Percentiles rank a stretch among this genome's conserved stretches.
Evolutionary conservation across 2,329 filamentous ascomycete species (phyloP).

Genomic region (Phyllosticta capitalensis): DNA sequence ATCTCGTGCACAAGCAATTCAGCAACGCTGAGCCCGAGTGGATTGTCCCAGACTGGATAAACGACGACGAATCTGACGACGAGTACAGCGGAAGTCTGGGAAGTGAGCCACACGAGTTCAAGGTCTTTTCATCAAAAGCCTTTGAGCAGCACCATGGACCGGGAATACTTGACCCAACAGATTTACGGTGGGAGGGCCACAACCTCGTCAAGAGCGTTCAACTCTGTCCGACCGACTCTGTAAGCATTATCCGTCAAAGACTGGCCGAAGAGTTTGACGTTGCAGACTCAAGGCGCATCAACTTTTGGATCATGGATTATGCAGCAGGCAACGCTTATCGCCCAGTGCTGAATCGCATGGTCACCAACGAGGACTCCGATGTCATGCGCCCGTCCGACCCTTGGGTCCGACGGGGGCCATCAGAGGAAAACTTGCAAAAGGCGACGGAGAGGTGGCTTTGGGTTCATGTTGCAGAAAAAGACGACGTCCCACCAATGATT

Average conservation of each 20-base stretch:
- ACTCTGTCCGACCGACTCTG: constrained; percentile 2
- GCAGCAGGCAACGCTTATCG: constrained; percentile 20
- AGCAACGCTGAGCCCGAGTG: constrained; percentile 38
- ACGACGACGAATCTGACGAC: constrained; percentile 13
- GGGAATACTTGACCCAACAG: constrained; percentile 26
- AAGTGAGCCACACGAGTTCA: constrained; percentile 17
- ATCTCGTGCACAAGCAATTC: constrained; percentile 30
- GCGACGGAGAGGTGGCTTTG: constrained; percentile 18
- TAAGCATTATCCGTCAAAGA: not conserved
- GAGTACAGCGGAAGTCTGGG: not conserved
- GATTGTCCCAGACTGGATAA: constrained; percentile 35
- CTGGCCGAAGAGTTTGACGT: constrained; percentile 15
- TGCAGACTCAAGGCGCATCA: constrained; percentile 29
- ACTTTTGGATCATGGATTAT: constrained; percentile 31
- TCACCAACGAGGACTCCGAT: not conserved
- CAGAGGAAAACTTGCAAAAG: constrained; percentile 14
- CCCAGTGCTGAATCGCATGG: constrained; percentile 14
- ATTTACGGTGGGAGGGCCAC: constrained; percentile 17
- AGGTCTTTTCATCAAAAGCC: constrained; percentile 24
- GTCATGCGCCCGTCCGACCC: not conserved
- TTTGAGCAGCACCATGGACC: constrained; percentile 29
- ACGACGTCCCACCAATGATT: not conserved
- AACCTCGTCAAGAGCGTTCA: not conserved
- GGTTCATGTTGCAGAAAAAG: constrained; percentile 24
- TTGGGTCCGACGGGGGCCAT: not conserved